Evolutionary conservation across 2,329 filamentous ascomycete species (phyloP), one percentile per base, ranked within the genome.

Genomic region (Aspergillus ustus): DNA sequence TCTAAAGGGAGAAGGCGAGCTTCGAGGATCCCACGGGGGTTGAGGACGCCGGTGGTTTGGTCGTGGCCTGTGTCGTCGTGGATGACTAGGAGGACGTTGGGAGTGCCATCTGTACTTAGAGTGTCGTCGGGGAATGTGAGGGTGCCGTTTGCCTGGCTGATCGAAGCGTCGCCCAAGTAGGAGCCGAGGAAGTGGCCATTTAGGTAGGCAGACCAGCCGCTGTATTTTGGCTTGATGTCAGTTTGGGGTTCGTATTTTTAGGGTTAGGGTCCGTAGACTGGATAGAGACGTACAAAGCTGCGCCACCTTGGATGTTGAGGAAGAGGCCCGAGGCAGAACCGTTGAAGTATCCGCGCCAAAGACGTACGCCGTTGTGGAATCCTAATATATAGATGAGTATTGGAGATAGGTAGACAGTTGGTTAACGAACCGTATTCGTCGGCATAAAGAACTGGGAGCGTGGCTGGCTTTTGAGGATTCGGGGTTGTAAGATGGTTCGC

Each of bases 171-270:
- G 40, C 86, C 86, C 5, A 85, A 76, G 71, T 80, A 84, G 0
- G 85, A 86, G 20, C 84, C 85, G 7, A 88, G 71, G 70, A 84
- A 84, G 6, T 80, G 69, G 8, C 83, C 83, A 71, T 89, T 88
- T 0, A 88, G 72, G 80, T 82, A 87, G 22, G 81, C 84, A 3
- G 80, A 84, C 74, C 81, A 87, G 17, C 85, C 85, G 61, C 85
- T 73, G 37, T 6, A 15, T 20, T 3, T 5, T 5, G 11, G 45
- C 15, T 55, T 19, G 7, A 11, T 11, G 8, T 44, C 37, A 31
- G 22, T 58, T 55, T 52, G 51, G 31, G 31, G 19, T 25, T 28
- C n/a, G 7, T 11, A 25, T 34, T n/a, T n/a, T n/a, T 59, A 28
- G 40, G 31, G 37, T 43, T 13, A 46, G 13, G 25, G 6, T 25